Evolutionary conservation across 2,329 filamentous ascomycete genomes (phyloP), one percentile per base, ranked within the genome.

Genomic region (Amesomyces nigricolor): DNA sequence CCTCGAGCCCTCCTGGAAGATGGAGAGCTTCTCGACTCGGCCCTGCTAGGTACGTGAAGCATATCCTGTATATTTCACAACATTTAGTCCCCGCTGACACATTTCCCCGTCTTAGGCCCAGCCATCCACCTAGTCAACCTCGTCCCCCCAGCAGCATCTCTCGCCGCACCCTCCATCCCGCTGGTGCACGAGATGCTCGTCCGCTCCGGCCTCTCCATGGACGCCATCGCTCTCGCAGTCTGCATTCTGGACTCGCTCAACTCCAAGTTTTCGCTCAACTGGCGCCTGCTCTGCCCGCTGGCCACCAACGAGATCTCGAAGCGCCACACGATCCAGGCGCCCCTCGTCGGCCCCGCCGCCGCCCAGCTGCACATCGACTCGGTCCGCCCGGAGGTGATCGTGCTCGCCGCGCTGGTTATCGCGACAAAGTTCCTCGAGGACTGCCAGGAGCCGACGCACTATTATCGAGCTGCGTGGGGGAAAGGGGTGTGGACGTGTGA

Each of bases 341-440:
- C 51, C 17, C 53, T 57, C 9, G 39, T 45, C 17, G 46, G 32
- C 37, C 44, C 51, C 47, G 39, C 22, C 37, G 47, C 51, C 47
- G 39, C 55, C 49, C 72, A 74, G 60, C 70, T 77, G 44, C 80
- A 85, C 68, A 82, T 85, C 67, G 81, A 86, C 70, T 76, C 76
- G 11, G 75, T 86, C 57, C 73, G 72, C 57, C 82, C 83, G 51
- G 83, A 87, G 66, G 65, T 87, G 57, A 82, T 87, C 61, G 74
- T 84, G 50, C 72, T 87, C n/a, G 75, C 78, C 1, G 80, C 83
- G 1, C 71, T 87, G 16, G 73, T 85, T 59, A 80, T 87, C 51
- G 82, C 83, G n/a, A 73, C 77, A 64, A 87, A 87, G 69, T 87
- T 86, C 63, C 74, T 79, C 44, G 80, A 85, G 62, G 84, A 87